Evolutionary conservation across 1,284 basidiomycete species (phyloP), one percentile per base, ranked within the genome.

Genomic region (Cryptococcus wingfieldii): DNA sequence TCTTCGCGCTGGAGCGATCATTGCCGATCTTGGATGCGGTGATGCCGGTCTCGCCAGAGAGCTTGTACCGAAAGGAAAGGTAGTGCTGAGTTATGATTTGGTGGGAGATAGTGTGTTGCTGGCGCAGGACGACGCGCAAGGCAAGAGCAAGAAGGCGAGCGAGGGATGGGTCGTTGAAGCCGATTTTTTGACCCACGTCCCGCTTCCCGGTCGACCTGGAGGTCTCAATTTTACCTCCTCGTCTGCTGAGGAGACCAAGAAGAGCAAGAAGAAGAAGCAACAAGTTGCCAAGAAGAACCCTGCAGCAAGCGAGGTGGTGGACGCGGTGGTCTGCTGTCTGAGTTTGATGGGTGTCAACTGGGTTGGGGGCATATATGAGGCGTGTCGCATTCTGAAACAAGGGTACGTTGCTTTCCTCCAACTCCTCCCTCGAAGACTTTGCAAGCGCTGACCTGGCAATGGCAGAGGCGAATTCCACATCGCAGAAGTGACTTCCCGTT

Each of bases 321-420:
- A 99, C 70, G 86, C 90, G 5, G 92, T 86, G 1, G 87, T 98
- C 28, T 98, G 93, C 72, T 91, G 93, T 43, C 80, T 99, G 58
- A 95, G 91, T 68, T 79, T 99, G 59, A 99, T 99, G 96, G 90
- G 91, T 38, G 90, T 87, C 10, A 97, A 99, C 73, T 99, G 96
- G 96, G 83, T 91, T 14, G 83, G 82, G 25, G 93, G 91, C 72
- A 82, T 98, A 38, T 81, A 88, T 34, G 95, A 99, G 75, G 89
- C 89, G 3, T 89, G 89, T 82, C 80, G 96, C 56, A 83, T 98
- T 34, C 79, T 98, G 42, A 87, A 86, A 70, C 76, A 81, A 13
- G 84, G 84, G 92, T 94, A 68, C 70, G 87, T 81, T 2, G n/a
- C 5, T 13, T 28, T 19, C 46, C 8, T 4, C 8, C 16, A 8